A percentile compares a stretch with the other conserved stretches of the same genome.
phyloP scores from a whole-genome alignment of 2,329 filamentous ascomycete genomes.

The Pyricularia grisea region DNA sequence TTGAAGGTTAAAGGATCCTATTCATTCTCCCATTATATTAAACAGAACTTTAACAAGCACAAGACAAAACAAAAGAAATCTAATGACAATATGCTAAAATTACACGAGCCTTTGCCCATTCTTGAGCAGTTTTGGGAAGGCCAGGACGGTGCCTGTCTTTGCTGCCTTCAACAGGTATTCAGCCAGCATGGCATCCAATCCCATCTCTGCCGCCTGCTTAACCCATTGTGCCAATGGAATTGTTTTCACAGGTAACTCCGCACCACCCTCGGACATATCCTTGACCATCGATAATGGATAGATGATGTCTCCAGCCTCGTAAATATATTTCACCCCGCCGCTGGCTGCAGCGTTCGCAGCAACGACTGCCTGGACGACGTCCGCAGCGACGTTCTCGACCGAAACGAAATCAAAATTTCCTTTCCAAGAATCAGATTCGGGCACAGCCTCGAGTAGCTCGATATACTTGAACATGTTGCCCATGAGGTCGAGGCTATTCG shows the following conservation, averaged over 20 bases:
- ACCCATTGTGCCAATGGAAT: not conserved
- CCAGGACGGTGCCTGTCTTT: not conserved
- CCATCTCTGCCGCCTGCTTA: not conserved
- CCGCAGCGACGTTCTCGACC: not conserved
- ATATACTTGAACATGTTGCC: conserved; percentile 46
- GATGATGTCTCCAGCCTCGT: not conserved
- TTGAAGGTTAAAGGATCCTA: not conserved
- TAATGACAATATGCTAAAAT: not conserved
- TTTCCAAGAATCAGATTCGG: not conserved
- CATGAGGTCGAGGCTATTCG: not conserved
- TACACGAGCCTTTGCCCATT: not conserved
- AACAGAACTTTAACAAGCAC: not conserved
- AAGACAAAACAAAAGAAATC: not conserved
- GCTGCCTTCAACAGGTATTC: not conserved
- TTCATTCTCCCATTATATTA: not conserved
- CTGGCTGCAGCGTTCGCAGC: not conserved
- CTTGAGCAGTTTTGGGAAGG: not conserved
- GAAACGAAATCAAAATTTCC: not conserved
- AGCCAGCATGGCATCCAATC: not conserved
- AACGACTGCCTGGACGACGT: not conserved
- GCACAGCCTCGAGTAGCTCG: conserved; percentile 52
- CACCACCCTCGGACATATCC: not conserved
- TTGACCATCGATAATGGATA: not conserved
- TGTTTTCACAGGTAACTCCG: not conserved
- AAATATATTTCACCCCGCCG: not conserved